Evolutionary conservation across 208 protist species (phyloP).

Genomic region (Borovskyia barvae): DNA sequence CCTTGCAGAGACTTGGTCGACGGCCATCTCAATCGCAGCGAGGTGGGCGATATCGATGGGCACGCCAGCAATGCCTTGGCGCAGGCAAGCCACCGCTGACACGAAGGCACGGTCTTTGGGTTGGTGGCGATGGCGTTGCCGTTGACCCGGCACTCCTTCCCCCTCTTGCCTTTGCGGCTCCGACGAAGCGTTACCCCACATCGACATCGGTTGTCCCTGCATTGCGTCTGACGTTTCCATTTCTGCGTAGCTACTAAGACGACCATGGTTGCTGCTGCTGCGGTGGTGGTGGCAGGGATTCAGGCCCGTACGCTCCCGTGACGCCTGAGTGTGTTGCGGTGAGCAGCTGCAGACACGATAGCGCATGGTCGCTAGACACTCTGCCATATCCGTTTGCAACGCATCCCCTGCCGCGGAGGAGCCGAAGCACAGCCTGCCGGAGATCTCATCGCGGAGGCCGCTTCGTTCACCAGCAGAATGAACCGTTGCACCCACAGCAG

Average conservation of each 20-base stretch:
- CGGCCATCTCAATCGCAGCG: constrained; percentile 16
- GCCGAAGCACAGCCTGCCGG: constrained; percentile 22
- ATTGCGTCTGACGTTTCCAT: too few species aligned
- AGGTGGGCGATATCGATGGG: constrained; percentile 23
- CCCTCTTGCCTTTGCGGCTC: too few species aligned
- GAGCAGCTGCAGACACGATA: not conserved
- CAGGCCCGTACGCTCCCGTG: too few species aligned
- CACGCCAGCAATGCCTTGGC: constrained; percentile 14
- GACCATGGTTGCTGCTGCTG: constrained; percentile 8
- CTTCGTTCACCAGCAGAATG: constrained; percentile 10
- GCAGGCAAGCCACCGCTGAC: constrained; percentile 27
- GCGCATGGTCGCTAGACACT: constrained; percentile 25
- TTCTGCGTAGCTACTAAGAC: too few species aligned
- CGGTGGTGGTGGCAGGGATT: constrained; percentile 1
- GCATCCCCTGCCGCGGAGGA: constrained; percentile 15
- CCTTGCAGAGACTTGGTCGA: constrained; percentile 16
- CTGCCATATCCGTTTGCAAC: constrained; percentile 21
- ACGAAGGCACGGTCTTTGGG: constrained; percentile 21
- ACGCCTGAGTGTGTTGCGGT: too few species aligned
- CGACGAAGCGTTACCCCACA: too few species aligned
- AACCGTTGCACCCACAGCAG: not conserved
- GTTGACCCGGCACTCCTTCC: too few species aligned
- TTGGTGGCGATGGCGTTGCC: too few species aligned
- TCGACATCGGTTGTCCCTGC: too few species aligned
- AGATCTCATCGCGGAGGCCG: too few species aligned